These are phyloP conservation scores for Aspergillus funiculosus DNA, from an alignment of 495 filamentous ascomycete species.

Conservation along the genomic window DNA sequence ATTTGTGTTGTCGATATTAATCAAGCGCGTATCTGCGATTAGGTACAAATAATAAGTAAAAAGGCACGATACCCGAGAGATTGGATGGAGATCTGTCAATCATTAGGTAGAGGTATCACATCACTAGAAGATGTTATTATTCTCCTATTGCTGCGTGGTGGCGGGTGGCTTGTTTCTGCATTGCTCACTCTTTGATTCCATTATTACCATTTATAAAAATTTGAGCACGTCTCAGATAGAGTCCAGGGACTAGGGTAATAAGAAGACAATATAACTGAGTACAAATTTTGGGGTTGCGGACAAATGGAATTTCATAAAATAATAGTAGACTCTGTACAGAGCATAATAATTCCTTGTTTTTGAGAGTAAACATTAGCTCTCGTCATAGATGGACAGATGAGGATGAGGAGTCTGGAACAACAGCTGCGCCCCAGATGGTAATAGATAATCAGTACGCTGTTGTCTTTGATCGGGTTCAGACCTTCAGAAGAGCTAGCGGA, in stretches of 20 bases:
- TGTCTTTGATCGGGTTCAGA: constrained; percentile 5
- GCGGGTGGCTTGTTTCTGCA: constrained; percentile 13
- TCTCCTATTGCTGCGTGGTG: constrained; percentile 21
- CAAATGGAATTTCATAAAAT: neutral
- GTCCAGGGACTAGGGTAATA: neutral
- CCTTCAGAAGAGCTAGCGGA: neutral
- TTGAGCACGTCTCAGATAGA: too few relatives aligned
- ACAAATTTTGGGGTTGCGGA: too few relatives aligned
- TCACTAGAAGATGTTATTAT: constrained; percentile 13
- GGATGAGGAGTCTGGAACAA: constrained; percentile 17
- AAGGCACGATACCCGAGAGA: too few relatives aligned
- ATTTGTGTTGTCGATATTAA: too few relatives aligned
- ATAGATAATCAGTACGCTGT: too few relatives aligned
- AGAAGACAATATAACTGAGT: too few relatives aligned
- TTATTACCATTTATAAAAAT: neutral
- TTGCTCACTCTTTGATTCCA: constrained; percentile 4
- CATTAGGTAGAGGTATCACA: constrained; percentile 18
- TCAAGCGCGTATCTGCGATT: too few relatives aligned
- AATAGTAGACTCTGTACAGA: too few relatives aligned
- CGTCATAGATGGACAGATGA: constrained; percentile 13
- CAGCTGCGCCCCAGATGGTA: constrained; percentile 9
- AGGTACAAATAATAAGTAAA: too few relatives aligned
- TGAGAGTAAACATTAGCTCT: constrained; percentile 6
- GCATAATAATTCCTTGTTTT: neutral
- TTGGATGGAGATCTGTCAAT: constrained; percentile 18